These are phyloP conservation scores for Saccharomycopsis javanensis DNA, from an alignment of 805 yeast species.

Conservation along the genomic window DNA sequence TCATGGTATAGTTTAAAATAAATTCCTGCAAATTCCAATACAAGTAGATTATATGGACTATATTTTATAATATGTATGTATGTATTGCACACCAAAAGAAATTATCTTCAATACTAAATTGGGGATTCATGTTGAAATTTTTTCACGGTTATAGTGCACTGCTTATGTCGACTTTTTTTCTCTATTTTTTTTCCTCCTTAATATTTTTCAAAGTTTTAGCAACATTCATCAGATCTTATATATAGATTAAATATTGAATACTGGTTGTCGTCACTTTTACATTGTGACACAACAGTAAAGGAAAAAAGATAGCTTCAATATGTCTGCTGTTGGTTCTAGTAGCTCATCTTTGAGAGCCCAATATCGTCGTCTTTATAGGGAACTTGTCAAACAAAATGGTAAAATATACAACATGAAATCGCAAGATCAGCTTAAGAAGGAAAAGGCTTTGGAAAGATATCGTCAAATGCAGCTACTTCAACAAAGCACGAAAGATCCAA, in stretches of 20 bases:
- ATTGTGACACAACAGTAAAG: too few species aligned
- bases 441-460: conserved; percentile 38
- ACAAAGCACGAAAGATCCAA: conserved; percentile 26
- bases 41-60: neutral
- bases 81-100: neutral
- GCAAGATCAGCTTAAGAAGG: conserved; percentile 34
- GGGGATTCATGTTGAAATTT: neutral
- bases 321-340: neutral
- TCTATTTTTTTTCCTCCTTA: neutral
- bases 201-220: neutral
- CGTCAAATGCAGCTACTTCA: conserved; percentile 37
- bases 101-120: neutral
- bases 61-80: too few species aligned
- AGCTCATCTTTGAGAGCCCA: conserved; percentile 1
- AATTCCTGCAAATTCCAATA: too few species aligned
- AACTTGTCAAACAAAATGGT: conserved; percentile 13
- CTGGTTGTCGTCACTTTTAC: too few species aligned
- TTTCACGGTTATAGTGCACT: neutral
- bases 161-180: neutral
- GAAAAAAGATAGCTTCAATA: too few species aligned
- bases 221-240: neutral
- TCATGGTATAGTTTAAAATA: too few species aligned
- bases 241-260: neutral
- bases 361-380: conserved; percentile 13
- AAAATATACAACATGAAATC: conserved; percentile 26